Percentiles rank a stretch among this genome's conserved stretches.
phyloP scores from a whole-genome alignment of 768 basidiomycete genomes.

The Kwoniella sp. region DNA sequence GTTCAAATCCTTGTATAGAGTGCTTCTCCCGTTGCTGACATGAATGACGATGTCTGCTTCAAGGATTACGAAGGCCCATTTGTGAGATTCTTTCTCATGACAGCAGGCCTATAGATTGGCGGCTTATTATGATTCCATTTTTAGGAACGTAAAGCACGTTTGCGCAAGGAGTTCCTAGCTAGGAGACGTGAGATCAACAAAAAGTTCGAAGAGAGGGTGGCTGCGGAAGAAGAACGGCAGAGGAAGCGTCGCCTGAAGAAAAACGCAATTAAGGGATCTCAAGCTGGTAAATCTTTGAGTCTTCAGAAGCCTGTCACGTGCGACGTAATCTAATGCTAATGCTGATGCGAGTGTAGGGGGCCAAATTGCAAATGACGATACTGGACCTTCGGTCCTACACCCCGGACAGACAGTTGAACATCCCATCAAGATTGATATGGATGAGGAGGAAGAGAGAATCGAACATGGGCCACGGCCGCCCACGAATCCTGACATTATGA shows the following conservation, averaged over 20 bases:
- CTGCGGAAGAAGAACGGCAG: not conserved
- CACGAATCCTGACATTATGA: not conserved
- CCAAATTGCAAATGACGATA: not conserved
- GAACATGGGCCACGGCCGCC: constrained; percentile 6
- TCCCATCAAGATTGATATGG: not conserved
- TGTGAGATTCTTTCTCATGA: not conserved
- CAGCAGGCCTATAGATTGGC: too few species aligned
- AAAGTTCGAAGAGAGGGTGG: not conserved
- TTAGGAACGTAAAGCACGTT: not conserved
- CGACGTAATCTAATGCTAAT: not conserved
- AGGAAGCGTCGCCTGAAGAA: not conserved
- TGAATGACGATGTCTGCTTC: too few species aligned
- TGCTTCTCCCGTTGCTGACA: too few species aligned
- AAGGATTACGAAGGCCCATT: not conserved
- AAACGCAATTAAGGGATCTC: not conserved
- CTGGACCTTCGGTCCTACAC: not conserved
- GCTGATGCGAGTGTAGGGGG: not conserved
- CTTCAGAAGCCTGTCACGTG: not conserved
- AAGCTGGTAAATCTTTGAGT: not conserved
- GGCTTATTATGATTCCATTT: not conserved
- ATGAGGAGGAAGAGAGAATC: constrained; percentile 10
- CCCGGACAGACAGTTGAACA: not conserved
- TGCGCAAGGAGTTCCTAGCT: not conserved
- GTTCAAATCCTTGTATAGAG: too few species aligned
- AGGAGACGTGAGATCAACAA: not conserved